phyloP scores from a whole-genome alignment of 345 rosid genomes.

The Eutrema yunnanense region DNA sequence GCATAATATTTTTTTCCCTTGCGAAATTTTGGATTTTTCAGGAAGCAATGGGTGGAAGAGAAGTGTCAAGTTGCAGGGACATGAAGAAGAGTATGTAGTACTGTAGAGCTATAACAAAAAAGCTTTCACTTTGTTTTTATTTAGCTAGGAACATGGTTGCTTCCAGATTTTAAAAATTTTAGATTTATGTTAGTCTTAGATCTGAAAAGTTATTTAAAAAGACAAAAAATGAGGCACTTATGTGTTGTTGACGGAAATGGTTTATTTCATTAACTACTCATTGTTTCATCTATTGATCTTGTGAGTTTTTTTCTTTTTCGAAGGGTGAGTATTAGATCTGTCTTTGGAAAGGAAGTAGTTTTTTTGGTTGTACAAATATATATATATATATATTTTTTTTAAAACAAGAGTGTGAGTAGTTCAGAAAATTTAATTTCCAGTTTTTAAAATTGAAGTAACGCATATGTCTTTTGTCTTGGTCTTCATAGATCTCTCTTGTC shows the following conservation, averaged over 20 bases:
- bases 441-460: background rate
- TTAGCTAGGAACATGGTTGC: conserved; percentile 16
- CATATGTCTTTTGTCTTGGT: conserved; percentile 17
- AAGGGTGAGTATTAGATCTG: conserved; percentile 11
- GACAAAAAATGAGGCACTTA: background rate
- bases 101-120: conserved; percentile 20
- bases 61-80: conserved; percentile 54
- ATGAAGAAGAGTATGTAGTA: conserved; percentile 57
- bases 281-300: conserved; percentile 5
- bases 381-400: too few relatives aligned
- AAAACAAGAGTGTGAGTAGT: background rate
- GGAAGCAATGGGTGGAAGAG: conserved; percentile 39
- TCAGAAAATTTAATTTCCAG: conserved; percentile 16
- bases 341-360: background rate
- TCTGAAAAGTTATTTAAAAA: background rate
- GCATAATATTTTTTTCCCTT: background rate
- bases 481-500: background rate
- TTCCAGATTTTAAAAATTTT: background rate
- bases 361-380: background rate
- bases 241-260: conserved; percentile 19
- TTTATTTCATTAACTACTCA: conserved; percentile 3
- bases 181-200: conserved; percentile 22
- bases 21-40: background rate
- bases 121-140: background rate
- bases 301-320: background rate